Evolutionary conservation across 2,329 filamentous ascomycete species (phyloP).

Genomic region (Ophiocordyceps robertsii): DNA sequence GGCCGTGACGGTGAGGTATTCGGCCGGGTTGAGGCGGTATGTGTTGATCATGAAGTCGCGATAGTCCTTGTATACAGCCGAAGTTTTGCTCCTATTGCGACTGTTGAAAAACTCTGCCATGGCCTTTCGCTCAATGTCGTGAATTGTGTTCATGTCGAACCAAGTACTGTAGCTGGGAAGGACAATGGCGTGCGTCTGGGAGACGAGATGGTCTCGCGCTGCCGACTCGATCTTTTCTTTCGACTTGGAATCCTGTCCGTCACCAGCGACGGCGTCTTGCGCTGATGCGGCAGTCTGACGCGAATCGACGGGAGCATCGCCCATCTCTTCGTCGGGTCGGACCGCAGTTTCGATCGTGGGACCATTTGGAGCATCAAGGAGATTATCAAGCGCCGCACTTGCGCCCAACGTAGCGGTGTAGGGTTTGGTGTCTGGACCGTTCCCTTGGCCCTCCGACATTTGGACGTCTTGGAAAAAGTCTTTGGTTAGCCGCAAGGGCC

Average conservation of each 20-base stretch:
- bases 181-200: constrained; percentile 90
- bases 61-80: constrained; percentile 96
- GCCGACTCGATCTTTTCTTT: constrained; percentile 75
- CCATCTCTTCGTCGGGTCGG: constrained; percentile 71
- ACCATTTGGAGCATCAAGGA: constrained; percentile 54
- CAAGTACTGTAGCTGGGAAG: constrained; percentile 95
- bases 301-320: constrained; percentile 42
- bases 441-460: constrained; percentile 38
- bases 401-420: constrained; percentile 47
- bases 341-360: constrained; percentile 41
- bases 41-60: constrained; percentile 99
- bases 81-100: constrained; percentile 94
- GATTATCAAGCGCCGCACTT: constrained; percentile 41
- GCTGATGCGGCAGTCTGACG: constrained; percentile 33
- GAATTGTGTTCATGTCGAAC: constrained; percentile 95
- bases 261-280: constrained; percentile 31
- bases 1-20: constrained; percentile 94
- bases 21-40: constrained; percentile 86
- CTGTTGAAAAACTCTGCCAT: constrained; percentile 98
- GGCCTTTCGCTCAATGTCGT: constrained; percentile 85
- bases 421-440: constrained; percentile 42
- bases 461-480: constrained; percentile 34
- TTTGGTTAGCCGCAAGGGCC: neutral
- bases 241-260: constrained; percentile 48
- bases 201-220: constrained; percentile 81